phyloP scores from a whole-genome alignment of 2,329 filamentous ascomycete genomes.

The Trichoderma afroharzianum region DNA sequence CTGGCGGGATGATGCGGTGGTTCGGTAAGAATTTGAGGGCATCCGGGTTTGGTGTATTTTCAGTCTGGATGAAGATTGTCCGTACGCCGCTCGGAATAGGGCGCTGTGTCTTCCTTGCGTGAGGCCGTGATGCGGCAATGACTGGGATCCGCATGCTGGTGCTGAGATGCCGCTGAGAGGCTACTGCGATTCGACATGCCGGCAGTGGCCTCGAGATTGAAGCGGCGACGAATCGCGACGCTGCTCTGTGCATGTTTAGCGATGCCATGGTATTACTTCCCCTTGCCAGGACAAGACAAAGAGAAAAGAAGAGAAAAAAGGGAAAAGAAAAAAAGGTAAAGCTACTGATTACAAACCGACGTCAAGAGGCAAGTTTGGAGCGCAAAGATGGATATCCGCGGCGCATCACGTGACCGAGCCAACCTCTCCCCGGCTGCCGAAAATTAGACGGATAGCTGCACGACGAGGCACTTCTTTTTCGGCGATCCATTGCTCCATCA shows the following conservation, averaged over 20 bases:
- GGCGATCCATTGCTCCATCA: conserved; percentile 36
- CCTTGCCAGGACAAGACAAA: neutral
- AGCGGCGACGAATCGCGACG: conserved; percentile 20
- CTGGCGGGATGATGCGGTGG: conserved; percentile 74
- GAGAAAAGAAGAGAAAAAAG: neutral
- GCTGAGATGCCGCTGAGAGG: conserved; percentile 28
- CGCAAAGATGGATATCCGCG: conserved; percentile 13
- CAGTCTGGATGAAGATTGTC: conserved; percentile 97
- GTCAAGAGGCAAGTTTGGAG: conserved; percentile 3
- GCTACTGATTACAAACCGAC: conserved; percentile 12
- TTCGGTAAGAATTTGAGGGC: conserved; percentile 96
- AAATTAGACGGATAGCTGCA: conserved; percentile 43
- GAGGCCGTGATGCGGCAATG: conserved; percentile 25
- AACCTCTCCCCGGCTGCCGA: conserved; percentile 33
- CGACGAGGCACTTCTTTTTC: conserved; percentile 40
- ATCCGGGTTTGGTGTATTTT: conserved; percentile 90
- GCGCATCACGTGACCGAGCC: conserved; percentile 35
- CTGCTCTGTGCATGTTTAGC: conserved; percentile 20
- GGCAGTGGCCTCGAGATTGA: conserved; percentile 15
- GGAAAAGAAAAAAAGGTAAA: neutral
- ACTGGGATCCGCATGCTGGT: conserved; percentile 24
- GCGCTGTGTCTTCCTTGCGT: conserved; percentile 18
- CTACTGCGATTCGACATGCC: conserved; percentile 22
- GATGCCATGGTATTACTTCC: conserved; percentile 1
- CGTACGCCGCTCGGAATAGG: conserved; percentile 44